Conservation (phyloP, 2,329 filamentous ascomycete genomes). For the Phialemonium atrogriseum region DNA sequence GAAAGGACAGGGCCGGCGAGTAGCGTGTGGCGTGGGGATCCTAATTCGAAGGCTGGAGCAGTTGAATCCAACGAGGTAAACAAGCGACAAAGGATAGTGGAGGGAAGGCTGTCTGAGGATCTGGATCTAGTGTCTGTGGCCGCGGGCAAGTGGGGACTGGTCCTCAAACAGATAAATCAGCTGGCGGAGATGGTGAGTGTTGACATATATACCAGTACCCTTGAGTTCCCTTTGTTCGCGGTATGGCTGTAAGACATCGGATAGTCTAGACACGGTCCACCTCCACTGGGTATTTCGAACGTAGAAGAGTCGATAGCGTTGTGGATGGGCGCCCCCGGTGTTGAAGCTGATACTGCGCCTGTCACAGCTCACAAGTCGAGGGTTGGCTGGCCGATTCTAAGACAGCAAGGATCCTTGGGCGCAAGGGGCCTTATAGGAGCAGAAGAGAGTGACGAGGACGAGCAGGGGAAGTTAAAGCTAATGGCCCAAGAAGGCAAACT, state of each 20-base stretch:
- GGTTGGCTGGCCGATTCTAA: conserved; percentile 2
- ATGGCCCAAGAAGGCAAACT: not conserved
- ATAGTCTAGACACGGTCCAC: conserved; percentile 12
- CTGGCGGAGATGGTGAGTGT: conserved; percentile 9
- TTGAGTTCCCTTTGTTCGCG: conserved; percentile 22
- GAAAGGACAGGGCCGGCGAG: not conserved
- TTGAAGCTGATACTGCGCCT: conserved; percentile 9
- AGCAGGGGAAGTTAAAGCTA: too few species aligned
- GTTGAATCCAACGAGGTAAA: too few species aligned
- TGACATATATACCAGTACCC: conserved; percentile 13
- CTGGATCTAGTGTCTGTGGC: conserved; percentile 10
- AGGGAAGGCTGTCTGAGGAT: conserved; percentile 8
- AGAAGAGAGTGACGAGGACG: not conserved
- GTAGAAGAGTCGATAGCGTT: conserved; percentile 1
- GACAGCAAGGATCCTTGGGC: conserved; percentile 14
- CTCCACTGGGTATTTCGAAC: conserved; percentile 9
- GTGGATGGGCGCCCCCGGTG: conserved; percentile 16
- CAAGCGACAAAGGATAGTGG: conserved; percentile 12
- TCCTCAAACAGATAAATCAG: conserved; percentile 16
- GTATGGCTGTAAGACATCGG: conserved; percentile 24
- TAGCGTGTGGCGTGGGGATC: too few species aligned
- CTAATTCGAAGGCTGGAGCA: too few species aligned
- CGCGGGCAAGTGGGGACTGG: conserved; percentile 8
- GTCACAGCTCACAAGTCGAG: not conserved
- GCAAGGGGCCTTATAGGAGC: conserved; percentile 13